A percentile compares a stretch with the other conserved stretches of the same genome.
These are phyloP conservation scores for Wickerhamiella lipophila DNA, from an alignment of 805 yeast species.

Conservation along the genomic window DNA sequence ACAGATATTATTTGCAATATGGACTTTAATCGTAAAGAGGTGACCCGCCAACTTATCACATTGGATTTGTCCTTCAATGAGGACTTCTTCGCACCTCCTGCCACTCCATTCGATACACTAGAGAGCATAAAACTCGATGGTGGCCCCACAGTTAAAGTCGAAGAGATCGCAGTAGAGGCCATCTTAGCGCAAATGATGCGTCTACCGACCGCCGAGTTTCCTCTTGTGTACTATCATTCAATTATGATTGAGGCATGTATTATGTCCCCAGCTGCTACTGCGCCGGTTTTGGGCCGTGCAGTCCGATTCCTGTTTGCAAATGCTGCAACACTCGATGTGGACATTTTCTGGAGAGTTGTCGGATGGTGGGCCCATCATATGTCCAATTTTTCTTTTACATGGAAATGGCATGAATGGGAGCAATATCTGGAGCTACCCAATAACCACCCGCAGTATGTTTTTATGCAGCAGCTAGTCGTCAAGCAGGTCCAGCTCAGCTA, in stretches of 20 bases:
- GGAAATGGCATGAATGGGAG: slow-evolving; percentile 98
- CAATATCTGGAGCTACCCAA: slow-evolving; percentile 31
- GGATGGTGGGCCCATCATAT: slow-evolving; percentile 92
- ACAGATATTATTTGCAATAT: slow-evolving; percentile 63
- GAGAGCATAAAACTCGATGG: slow-evolving; percentile 28
- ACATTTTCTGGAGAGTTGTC: slow-evolving; percentile 54
- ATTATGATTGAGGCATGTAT: slow-evolving; percentile 78
- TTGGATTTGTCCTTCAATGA: slow-evolving; percentile 60
- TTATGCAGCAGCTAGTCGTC: slow-evolving; percentile 64
- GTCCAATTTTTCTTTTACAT: slow-evolving; percentile 84
- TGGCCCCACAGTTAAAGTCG: slow-evolving; percentile 73
- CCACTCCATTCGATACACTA: slow-evolving; percentile 64
- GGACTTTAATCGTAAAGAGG: slow-evolving; percentile 82
- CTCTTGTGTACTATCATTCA: slow-evolving; percentile 68
- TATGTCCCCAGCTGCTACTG: slow-evolving; percentile 68
- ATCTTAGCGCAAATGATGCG: slow-evolving; percentile 65
- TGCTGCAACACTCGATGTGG: slow-evolving; percentile 58
- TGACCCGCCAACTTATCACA: slow-evolving; percentile 66
- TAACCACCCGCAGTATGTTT: slow-evolving; percentile 60
- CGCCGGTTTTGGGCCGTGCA: slow-evolving; percentile 91
- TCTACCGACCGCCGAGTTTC: slow-evolving; percentile 54
- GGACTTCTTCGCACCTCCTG: slow-evolving; percentile 55
- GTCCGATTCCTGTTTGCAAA: slow-evolving; percentile 67
- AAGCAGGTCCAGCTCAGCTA: slow-evolving; percentile 80
- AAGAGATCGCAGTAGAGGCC: slow-evolving; percentile 77